Percentiles rank a stretch among this genome's conserved stretches.
These are phyloP conservation scores for Mortierella sp. DNA, from an alignment of 371 early-diverging fungal species.

Conservation along the genomic window DNA sequence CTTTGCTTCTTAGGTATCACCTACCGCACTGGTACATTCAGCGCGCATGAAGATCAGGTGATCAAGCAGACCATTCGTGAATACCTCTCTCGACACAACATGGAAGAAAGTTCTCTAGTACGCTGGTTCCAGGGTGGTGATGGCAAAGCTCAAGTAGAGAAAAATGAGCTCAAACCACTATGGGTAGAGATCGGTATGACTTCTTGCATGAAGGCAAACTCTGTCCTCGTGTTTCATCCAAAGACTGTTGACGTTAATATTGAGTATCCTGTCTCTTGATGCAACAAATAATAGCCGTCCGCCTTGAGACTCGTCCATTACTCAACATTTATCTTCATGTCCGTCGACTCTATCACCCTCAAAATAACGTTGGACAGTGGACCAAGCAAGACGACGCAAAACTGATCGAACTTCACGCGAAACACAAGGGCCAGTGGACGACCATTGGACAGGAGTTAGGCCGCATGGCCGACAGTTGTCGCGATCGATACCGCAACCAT, in stretches of 20 bases:
- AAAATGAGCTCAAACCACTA: slow-evolving; percentile 40
- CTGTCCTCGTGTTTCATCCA: not conserved
- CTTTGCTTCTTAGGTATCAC: slow-evolving; percentile 24
- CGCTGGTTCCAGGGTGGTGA: slow-evolving; percentile 42
- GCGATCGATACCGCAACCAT: slow-evolving; percentile 51
- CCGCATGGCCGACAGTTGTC: slow-evolving; percentile 54
- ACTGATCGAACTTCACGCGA: slow-evolving; percentile 29
- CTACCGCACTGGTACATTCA: slow-evolving; percentile 43
- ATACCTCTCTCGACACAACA: slow-evolving; percentile 34
- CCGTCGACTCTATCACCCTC: slow-evolving; percentile 48
- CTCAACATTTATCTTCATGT: slow-evolving; percentile 52
- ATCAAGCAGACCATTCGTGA: slow-evolving; percentile 41
- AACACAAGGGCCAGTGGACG: slow-evolving; percentile 52
- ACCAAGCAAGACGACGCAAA: slow-evolving; percentile 49
- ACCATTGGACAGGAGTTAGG: slow-evolving; percentile 42
- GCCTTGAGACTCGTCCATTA: slow-evolving; percentile 41
- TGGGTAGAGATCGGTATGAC: slow-evolving; percentile 52
- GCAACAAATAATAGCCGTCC: slow-evolving; percentile 21
- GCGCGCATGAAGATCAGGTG: slow-evolving; percentile 28
- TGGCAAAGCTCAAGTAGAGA: slow-evolving; percentile 40
- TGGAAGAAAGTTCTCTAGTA: slow-evolving; percentile 30
- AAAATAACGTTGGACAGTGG: slow-evolving; percentile 49
- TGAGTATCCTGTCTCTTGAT: not conserved
- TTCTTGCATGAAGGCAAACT: not conserved
- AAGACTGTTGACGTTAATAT: not conserved